phyloP scores from a whole-genome alignment of 768 basidiomycete species.

The Neoboletus subvelutipes region DNA sequence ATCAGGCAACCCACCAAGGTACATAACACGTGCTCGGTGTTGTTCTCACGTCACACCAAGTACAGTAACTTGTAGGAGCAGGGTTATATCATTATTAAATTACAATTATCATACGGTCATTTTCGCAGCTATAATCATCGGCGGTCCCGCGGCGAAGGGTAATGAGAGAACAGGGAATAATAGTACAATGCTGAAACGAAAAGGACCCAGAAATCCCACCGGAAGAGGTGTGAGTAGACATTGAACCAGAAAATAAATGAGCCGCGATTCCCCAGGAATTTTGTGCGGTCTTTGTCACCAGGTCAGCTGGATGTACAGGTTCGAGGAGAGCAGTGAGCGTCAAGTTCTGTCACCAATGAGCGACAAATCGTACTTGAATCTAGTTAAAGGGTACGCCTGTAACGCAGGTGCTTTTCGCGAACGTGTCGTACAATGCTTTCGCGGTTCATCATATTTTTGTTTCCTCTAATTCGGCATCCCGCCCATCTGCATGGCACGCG shows the following conservation, averaged over 20 bases:
- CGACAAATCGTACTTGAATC: background rate
- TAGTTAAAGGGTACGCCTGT: conserved; percentile 1
- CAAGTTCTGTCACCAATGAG: background rate
- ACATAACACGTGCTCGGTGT: background rate
- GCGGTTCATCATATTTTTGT: conserved; percentile 1
- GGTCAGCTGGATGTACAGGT: background rate
- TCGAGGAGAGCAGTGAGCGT: background rate
- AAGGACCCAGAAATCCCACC: background rate
- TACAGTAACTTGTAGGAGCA: background rate
- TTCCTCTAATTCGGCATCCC: conserved; percentile 2
- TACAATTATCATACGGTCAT: background rate
- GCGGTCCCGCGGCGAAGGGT: background rate
- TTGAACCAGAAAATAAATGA: background rate
- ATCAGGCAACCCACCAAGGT: background rate
- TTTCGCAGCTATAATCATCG: background rate
- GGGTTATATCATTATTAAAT: background rate
- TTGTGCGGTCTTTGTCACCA: background rate
- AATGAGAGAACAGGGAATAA: background rate
- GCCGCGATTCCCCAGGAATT: background rate
- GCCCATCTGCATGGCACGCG: conserved; percentile 6
- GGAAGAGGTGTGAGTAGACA: background rate
- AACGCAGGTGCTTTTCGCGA: conserved; percentile 12
- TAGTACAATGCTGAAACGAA: background rate
- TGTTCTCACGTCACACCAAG: background rate
- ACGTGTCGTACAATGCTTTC: conserved; percentile 20